A percentile compares a stretch with the other conserved stretches of the same genome.
Evolutionary conservation across 495 filamentous ascomycete genomes (phyloP).

Genomic region (Penicillium arizonense): DNA sequence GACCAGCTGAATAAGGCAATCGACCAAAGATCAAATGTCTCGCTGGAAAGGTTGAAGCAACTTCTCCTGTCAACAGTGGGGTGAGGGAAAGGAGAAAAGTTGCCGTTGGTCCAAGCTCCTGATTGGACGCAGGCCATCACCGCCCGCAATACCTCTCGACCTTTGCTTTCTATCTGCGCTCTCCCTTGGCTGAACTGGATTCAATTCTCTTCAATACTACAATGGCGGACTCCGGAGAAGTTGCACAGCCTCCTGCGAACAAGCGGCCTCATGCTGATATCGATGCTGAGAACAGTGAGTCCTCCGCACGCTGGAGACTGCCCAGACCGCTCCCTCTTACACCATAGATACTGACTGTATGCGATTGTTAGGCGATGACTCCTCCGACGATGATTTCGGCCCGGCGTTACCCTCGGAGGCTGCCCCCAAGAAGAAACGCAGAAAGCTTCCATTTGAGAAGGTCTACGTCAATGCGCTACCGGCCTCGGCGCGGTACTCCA

Average conservation of each 20-base stretch:
- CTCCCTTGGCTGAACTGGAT: neutral
- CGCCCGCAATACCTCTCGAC: conserved; percentile 25
- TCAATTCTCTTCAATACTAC: neutral
- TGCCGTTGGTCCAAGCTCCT: conserved; percentile 41
- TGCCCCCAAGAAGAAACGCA: conserved; percentile 85
- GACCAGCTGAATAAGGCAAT: conserved; percentile 23
- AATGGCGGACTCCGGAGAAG: conserved; percentile 35
- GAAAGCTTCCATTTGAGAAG: conserved; percentile 90
- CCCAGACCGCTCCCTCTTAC: conserved; percentile 1
- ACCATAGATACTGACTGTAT: conserved; percentile 12
- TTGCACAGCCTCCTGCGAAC: conserved; percentile 12
- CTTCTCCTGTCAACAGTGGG: conserved; percentile 29
- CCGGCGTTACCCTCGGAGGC: conserved; percentile 74
- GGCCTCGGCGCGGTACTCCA: conserved; percentile 79
- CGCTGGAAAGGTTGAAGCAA: conserved; percentile 19
- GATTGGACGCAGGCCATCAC: conserved; percentile 22
- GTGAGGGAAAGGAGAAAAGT: conserved; percentile 39
- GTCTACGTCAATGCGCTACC: conserved; percentile 91
- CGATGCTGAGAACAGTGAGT: conserved; percentile 34
- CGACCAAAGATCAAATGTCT: conserved; percentile 24
- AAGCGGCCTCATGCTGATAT: conserved; percentile 43
- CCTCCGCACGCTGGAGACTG: neutral
- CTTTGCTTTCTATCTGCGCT: conserved; percentile 7
- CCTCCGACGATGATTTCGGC: conserved; percentile 92
- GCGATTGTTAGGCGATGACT: conserved; percentile 47